Evolutionary conservation across 2,329 filamentous ascomycete species (phyloP).

Genomic region (Aureobasidium leucospermi): DNA sequence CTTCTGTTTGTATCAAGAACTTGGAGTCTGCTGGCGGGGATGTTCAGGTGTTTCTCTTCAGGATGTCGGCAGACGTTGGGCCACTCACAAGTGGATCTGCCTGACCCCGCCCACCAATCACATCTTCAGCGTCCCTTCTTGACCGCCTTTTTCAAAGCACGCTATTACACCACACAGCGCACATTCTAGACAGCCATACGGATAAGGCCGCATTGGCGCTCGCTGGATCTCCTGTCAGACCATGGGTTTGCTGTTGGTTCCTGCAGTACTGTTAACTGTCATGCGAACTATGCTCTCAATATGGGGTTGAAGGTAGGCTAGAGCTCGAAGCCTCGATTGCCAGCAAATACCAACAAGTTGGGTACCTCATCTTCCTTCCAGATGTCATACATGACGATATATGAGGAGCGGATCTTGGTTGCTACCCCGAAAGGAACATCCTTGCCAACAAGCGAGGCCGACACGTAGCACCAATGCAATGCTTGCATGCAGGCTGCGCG

Average conservation of each 20-base stretch:
- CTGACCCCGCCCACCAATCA: slow-evolving; percentile 7
- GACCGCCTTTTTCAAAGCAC: slow-evolving; percentile 6
- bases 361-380: background rate
- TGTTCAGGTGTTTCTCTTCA: background rate
- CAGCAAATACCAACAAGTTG: background rate
- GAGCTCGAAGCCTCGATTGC: background rate
- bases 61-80: slow-evolving; percentile 6
- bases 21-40: background rate
- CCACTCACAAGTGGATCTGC: slow-evolving; percentile 1
- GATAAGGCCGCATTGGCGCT: slow-evolving; percentile 11
- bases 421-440: background rate
- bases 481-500: slow-evolving; percentile 12
- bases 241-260: background rate
- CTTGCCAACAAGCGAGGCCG: slow-evolving; percentile 13
- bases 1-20: background rate
- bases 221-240: background rate
- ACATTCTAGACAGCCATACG: background rate
- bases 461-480: slow-evolving; percentile 13
- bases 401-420: background rate
- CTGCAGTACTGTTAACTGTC: slow-evolving; percentile 11
- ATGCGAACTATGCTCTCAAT: background rate
- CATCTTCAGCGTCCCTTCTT: background rate
- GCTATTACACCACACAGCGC: slow-evolving; percentile 6
- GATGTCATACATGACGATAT: slow-evolving; percentile 5
- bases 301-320: background rate